Conservation (phyloP, 768 basidiomycete species). For the Leccinum obscurum region DNA sequence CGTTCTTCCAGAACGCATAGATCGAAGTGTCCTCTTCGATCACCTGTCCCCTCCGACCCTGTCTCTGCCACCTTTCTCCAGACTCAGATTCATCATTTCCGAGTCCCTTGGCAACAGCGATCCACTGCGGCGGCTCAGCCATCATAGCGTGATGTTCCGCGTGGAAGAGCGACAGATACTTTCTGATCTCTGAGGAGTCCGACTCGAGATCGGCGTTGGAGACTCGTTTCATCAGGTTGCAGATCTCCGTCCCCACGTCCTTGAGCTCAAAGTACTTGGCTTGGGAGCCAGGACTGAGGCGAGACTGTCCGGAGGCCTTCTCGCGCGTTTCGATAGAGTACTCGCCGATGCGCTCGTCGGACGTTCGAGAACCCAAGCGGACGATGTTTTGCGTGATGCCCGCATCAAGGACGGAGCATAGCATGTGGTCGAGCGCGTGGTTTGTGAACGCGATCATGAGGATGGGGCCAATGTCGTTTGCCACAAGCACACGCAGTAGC, state of each 20-base stretch:
- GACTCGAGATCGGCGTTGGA: conserved; percentile 35
- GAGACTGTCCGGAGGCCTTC: conserved; percentile 39
- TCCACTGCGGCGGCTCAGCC: conserved; percentile 47
- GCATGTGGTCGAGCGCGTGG: conserved; percentile 76
- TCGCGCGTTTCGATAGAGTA: conserved; percentile 65
- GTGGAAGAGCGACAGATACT: conserved; percentile 44
- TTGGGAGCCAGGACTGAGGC: conserved; percentile 38
- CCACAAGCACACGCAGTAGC: conserved; percentile 63
- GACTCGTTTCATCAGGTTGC: conserved; percentile 44
- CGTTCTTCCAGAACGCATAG: conserved; percentile 54
- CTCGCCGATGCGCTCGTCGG: conserved; percentile 58
- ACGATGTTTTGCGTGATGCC: conserved; percentile 63
- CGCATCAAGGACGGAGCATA: conserved; percentile 63
- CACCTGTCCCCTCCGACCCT: conserved; percentile 29
- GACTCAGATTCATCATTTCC: conserved; percentile 15
- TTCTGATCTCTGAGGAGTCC: conserved; percentile 38
- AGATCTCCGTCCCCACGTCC: conserved; percentile 46
- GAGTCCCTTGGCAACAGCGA: conserved; percentile 29
- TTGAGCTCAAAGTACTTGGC: conserved; percentile 43
- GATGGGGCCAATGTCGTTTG: conserved; percentile 53
- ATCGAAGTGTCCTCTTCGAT: conserved; percentile 28
- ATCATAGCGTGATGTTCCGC: conserved; percentile 51
- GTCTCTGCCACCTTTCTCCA: conserved; percentile 36
- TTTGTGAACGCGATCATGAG: conserved; percentile 70
- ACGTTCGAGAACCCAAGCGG: conserved; percentile 65